A percentile compares a stretch with the other conserved stretches of the same genome.
These are phyloP conservation scores for Cyclanthera cordifolia DNA, from an alignment of 306 rosid genomes.

Conservation along the genomic window DNA sequence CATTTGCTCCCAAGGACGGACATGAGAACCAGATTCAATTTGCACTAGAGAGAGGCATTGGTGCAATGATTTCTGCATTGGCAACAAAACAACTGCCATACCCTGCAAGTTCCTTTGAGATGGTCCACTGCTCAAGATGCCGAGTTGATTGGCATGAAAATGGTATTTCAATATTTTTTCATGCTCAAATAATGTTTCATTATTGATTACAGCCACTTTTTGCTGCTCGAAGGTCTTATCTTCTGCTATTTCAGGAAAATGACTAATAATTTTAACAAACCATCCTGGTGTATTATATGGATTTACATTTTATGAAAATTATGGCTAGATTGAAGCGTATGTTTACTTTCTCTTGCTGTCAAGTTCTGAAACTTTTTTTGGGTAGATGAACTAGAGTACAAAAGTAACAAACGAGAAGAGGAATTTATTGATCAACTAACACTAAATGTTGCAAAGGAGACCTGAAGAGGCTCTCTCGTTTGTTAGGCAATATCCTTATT, in stretches of 20 bases:
- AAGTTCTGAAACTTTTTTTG: background rate
- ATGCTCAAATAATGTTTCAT: background rate
- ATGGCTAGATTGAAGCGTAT: background rate
- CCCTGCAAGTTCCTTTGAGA: conserved; percentile 74
- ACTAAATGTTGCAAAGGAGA: background rate
- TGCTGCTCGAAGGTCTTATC: background rate
- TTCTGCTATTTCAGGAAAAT: background rate
- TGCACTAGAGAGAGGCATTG: conserved; percentile 84
- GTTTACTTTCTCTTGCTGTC: background rate
- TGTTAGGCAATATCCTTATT: background rate
- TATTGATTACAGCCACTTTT: background rate
- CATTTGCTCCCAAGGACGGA: conserved; percentile 93
- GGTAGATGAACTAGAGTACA: background rate
- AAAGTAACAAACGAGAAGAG: background rate
- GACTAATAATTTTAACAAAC: background rate
- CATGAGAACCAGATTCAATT: conserved; percentile 97
- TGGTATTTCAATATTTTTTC: conserved; percentile 32
- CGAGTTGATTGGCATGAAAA: conserved; percentile 82
- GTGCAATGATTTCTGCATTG: conserved; percentile 81
- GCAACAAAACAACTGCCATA: conserved; percentile 79
- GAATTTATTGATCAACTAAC: background rate
- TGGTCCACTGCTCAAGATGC: conserved; percentile 93
- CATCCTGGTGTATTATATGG: background rate
- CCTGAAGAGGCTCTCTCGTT: background rate
- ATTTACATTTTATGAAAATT: background rate